A percentile compares a stretch with the other conserved stretches of the same genome.
These are phyloP conservation scores for Forsythia viridissima DNA, from an alignment of 257 asterid species.

Conservation along the genomic window DNA sequence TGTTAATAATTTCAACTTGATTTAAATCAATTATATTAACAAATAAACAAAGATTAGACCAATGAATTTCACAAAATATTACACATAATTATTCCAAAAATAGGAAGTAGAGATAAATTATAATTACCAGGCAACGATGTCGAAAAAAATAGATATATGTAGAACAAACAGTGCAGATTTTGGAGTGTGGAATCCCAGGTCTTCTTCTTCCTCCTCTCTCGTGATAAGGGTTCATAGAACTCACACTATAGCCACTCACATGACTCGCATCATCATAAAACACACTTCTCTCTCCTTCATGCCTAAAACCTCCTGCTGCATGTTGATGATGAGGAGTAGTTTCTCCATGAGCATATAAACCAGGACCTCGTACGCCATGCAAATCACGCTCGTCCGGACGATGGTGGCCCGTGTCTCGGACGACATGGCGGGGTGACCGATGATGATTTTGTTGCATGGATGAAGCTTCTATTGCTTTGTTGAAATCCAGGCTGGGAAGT, in stretches of 20 bases:
- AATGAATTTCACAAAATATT: neutral
- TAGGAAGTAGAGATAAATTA: neutral
- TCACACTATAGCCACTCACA: slow-evolving; percentile 42
- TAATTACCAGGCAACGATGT: slow-evolving; percentile 69
- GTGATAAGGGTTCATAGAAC: slow-evolving; percentile 13
- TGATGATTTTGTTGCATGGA: slow-evolving; percentile 26
- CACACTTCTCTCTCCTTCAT: slow-evolving; percentile 34
- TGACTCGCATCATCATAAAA: slow-evolving; percentile 51
- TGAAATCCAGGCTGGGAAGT: slow-evolving; percentile 76
- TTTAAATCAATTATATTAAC: neutral
- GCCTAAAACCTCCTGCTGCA: neutral
- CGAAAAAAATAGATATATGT: slow-evolving; percentile 64
- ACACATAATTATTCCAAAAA: neutral
- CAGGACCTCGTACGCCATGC: neutral
- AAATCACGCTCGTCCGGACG: neutral
- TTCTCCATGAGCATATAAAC: neutral
- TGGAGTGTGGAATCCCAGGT: slow-evolving; percentile 85
- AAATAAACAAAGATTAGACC: neutral
- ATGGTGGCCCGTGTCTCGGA: neutral
- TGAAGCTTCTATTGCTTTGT: slow-evolving; percentile 44
- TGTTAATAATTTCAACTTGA: neutral
- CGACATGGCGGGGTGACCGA: slow-evolving; percentile 13
- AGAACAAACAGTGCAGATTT: slow-evolving; percentile 68
- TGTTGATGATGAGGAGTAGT: slow-evolving; percentile 10
- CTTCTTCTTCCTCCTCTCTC: slow-evolving; percentile 46